phyloP scores from a whole-genome alignment of 805 yeast genomes.

The Pichia nanzhaoensis region DNA sequence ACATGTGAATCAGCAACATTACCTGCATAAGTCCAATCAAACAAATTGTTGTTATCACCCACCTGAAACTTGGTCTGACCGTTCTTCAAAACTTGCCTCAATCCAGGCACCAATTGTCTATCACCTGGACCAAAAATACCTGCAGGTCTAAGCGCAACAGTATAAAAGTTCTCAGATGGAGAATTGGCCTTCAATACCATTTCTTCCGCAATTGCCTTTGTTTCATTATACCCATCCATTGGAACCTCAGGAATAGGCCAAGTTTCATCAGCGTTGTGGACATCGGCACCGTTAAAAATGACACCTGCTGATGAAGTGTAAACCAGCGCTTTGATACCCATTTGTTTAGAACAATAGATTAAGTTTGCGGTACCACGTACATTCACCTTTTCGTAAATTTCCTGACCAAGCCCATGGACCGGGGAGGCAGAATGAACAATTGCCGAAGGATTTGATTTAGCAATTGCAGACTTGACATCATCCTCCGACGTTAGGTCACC shows the following conservation, averaged over 20 bases:
- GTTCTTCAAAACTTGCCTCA: slow-evolving; percentile 69
- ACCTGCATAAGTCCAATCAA: slow-evolving; percentile 98
- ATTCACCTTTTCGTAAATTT: slow-evolving; percentile 81
- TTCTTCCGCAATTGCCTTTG: slow-evolving; percentile 87
- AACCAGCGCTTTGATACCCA: slow-evolving; percentile 58
- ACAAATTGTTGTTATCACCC: slow-evolving; percentile 89
- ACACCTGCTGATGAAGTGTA: slow-evolving; percentile 98
- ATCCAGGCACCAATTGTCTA: slow-evolving; percentile 90
- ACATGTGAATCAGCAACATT: slow-evolving; percentile 97
- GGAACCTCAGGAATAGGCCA: slow-evolving; percentile 90
- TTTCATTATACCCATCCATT: slow-evolving; percentile 95
- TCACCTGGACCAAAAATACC: slow-evolving; percentile 99
- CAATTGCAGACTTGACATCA: slow-evolving; percentile 62
- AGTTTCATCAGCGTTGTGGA: slow-evolving; percentile 85
- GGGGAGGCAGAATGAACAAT: slow-evolving; percentile 97
- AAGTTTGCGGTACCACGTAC: slow-evolving; percentile 82
- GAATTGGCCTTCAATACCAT: slow-evolving; percentile 72
- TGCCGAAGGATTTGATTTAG: slow-evolving; percentile 53
- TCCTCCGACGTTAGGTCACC: slow-evolving; percentile 79
- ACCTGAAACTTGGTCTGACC: slow-evolving; percentile 91
- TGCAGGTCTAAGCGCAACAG: slow-evolving; percentile 91
- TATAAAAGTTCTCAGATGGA: slow-evolving; percentile 47
- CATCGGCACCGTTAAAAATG: slow-evolving; percentile 89
- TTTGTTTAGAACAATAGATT: slow-evolving; percentile 51
- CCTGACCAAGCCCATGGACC: slow-evolving; percentile 78